Conservation (phyloP, 2,329 filamentous ascomycete species). For the Mycocentrospora acerina region DNA sequence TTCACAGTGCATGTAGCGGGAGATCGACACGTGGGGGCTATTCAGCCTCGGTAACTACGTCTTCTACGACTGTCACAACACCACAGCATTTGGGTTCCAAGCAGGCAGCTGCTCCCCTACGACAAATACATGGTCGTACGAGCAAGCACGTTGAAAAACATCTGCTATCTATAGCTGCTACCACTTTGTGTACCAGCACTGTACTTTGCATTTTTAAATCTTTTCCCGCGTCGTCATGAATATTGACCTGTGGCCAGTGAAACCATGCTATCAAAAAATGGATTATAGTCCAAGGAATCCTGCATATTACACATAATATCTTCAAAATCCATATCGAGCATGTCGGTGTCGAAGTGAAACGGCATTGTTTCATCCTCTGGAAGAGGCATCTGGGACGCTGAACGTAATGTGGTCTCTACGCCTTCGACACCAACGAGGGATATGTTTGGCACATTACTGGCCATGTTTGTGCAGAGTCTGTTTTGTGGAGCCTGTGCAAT, state of each 20-base stretch:
- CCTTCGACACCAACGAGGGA: conserved; percentile 9
- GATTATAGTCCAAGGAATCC: conserved; percentile 22
- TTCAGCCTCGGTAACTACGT: conserved; percentile 8
- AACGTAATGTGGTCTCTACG: neutral
- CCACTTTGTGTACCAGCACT: too few species aligned
- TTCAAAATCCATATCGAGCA: conserved; percentile 23
- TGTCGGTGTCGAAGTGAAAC: conserved; percentile 29
- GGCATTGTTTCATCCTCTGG: conserved; percentile 14
- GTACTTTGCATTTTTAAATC: too few species aligned
- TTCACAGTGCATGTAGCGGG: neutral
- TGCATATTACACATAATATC: conserved; percentile 30
- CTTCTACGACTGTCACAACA: neutral
- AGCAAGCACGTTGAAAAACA: too few species aligned
- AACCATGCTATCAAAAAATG: conserved; percentile 27
- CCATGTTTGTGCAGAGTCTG: conserved; percentile 5
- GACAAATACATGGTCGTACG: too few species aligned
- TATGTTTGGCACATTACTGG: conserved; percentile 11
- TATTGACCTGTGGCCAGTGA: conserved; percentile 10
- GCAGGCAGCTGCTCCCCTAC: too few species aligned
- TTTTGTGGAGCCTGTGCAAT: conserved; percentile 4
- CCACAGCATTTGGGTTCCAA: too few species aligned
- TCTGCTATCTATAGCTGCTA: too few species aligned
- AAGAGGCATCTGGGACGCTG: conserved; percentile 5
- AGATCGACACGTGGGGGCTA: conserved; percentile 7
- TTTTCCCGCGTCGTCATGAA: too few species aligned